Percentiles rank a stretch among this genome's conserved stretches.
Conservation (phyloP, 805 yeast genomes). For the Cyberlindnera americana region DNA sequence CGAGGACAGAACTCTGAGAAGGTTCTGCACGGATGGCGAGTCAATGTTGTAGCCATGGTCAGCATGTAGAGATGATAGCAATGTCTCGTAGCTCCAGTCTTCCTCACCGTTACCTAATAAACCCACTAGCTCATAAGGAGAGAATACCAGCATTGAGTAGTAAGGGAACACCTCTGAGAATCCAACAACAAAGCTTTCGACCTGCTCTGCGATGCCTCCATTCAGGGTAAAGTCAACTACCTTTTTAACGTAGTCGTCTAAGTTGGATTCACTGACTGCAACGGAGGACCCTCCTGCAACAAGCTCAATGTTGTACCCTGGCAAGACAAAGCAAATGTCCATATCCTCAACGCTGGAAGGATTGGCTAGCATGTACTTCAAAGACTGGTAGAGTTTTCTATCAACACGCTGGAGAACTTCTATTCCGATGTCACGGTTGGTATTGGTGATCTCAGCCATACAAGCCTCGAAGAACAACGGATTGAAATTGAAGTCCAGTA, state of each 20-base stretch:
- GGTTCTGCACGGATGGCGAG: constrained; percentile 55
- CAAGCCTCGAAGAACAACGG: constrained; percentile 64
- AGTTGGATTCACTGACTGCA: constrained; percentile 47
- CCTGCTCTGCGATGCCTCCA: constrained; percentile 60
- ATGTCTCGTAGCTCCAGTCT: constrained; percentile 75
- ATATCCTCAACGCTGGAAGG: constrained; percentile 46
- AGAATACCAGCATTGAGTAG: constrained; percentile 62
- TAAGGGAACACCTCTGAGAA: constrained; percentile 82
- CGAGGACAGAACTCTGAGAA: constrained; percentile 58
- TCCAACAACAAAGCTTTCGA: constrained; percentile 70
- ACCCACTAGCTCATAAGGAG: constrained; percentile 67
- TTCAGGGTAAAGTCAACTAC: constrained; percentile 12
- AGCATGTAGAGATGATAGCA: constrained; percentile 63
- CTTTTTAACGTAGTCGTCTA: constrained; percentile 48
- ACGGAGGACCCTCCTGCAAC: constrained; percentile 50
- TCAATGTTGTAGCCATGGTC: constrained; percentile 86
- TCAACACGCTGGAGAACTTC: constrained; percentile 50
- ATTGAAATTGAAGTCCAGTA: constrained; percentile 78
- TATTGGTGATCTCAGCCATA: constrained; percentile 31
- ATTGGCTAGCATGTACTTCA: constrained; percentile 46
- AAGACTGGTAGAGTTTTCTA: constrained; percentile 51
- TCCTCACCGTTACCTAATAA: constrained; percentile 78
- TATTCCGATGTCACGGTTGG: constrained; percentile 6
- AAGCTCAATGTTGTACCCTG: constrained; percentile 68
- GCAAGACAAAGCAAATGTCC: constrained; percentile 64